phyloP scores from a whole-genome alignment of 306 rosid species.

The Pyrus pyrifolia region DNA sequence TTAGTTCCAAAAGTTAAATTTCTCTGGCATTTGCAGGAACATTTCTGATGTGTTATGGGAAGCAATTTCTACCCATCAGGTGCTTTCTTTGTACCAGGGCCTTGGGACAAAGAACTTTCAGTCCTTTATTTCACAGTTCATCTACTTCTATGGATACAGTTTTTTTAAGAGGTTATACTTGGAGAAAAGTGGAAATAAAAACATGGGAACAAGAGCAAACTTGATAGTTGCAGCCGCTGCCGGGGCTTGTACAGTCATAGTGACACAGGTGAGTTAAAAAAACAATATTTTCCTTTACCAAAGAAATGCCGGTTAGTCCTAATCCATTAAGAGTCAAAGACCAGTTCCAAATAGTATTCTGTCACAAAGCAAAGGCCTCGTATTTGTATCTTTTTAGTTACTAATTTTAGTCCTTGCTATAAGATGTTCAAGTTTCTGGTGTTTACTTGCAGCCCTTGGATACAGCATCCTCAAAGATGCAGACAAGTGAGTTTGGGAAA shows the following conservation, averaged over 20 bases:
- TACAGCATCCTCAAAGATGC: conserved; percentile 87
- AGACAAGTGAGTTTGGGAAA: conserved; percentile 94
- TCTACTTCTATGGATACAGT: conserved; percentile 96
- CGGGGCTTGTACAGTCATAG: conserved; percentile 71
- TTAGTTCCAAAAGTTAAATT: background rate
- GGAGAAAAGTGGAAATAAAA: conserved; percentile 58
- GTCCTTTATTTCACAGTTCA: conserved; percentile 66
- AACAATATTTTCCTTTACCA: background rate
- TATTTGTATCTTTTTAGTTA: background rate
- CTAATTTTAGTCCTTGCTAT: background rate
- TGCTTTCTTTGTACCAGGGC: conserved; percentile 85
- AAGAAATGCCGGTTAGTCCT: background rate
- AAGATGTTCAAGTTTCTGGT: conserved; percentile 16
- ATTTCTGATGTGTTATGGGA: conserved; percentile 94
- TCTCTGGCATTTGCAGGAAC: conserved; percentile 50
- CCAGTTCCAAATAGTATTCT: background rate
- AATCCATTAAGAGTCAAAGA: background rate
- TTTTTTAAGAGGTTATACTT: conserved; percentile 73
- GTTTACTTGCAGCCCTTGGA: conserved; percentile 72
- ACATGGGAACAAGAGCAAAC: conserved; percentile 73
- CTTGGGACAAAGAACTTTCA: conserved; percentile 87
- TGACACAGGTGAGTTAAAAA: conserved; percentile 53
- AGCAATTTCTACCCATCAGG: conserved; percentile 67
- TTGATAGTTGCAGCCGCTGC: conserved; percentile 78
- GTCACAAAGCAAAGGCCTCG: background rate